A percentile compares a stretch with the other conserved stretches of the same genome.
These are phyloP conservation scores for Globisporangium paddicum DNA, from an alignment of 352 stramenopile species.

Conservation along the genomic window DNA sequence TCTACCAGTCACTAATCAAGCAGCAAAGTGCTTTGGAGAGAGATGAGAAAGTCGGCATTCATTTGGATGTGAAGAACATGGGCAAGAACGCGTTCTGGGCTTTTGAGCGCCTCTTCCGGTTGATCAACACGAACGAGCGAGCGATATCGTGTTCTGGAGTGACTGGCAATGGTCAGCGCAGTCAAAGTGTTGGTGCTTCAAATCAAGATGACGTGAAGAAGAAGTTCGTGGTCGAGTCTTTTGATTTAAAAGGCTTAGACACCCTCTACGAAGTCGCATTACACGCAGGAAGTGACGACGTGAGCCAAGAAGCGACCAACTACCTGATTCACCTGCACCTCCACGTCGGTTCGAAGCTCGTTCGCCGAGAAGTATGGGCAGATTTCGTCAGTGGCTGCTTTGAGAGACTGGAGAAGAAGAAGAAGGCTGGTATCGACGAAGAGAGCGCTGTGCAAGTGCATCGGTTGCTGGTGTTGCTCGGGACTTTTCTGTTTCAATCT, in stretches of 20 bases:
- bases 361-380: constrained; percentile 61
- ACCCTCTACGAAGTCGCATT: constrained; percentile 53
- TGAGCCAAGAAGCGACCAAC: constrained; percentile 52
- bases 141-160: constrained; percentile 29
- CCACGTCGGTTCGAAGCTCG: constrained; percentile 63
- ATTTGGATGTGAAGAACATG: constrained; percentile 46
- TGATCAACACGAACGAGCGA: constrained; percentile 48
- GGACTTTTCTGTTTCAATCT: constrained; percentile 72
- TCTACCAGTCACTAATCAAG: constrained; percentile 43
- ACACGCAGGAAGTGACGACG: constrained; percentile 26
- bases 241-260: constrained; percentile 56
- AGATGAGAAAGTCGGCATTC: constrained; percentile 19
- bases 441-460: constrained; percentile 29
- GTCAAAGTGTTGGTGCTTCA: neutral
- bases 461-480: constrained; percentile 61
- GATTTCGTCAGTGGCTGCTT: constrained; percentile 57
- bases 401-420: constrained; percentile 27
- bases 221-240: constrained; percentile 51
- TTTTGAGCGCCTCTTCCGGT: constrained; percentile 57
- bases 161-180: constrained; percentile 5
- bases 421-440: constrained; percentile 11
- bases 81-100: constrained; percentile 49
- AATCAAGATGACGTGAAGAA: constrained; percentile 15
- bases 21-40: constrained; percentile 11
- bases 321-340: constrained; percentile 72